Base-by-base conservation (phyloP, 768 basidiomycete species). In the Agaricus blazei region DNA sequence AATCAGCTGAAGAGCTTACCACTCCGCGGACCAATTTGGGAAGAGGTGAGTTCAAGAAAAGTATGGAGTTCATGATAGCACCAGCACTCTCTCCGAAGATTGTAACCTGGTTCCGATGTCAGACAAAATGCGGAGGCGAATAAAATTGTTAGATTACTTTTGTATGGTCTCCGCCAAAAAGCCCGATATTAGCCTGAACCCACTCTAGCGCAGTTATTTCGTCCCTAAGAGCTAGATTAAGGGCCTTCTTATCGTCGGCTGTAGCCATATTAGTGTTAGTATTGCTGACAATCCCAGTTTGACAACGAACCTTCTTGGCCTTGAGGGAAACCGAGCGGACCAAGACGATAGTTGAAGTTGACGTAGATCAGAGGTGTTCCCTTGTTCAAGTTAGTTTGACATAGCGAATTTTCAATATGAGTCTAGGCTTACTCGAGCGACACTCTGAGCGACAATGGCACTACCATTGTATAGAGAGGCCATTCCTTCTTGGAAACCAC, bases 151-250 rank as follows among this genome's bases (percentile, higher is more conserved):
- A 41, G 23, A 37, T 36, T 29, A 66, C 69, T 60, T 68, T 68
- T 23, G 41, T 43, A 47, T 71, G 71, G 57, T 79, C 81, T 11
- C 84, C 85, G 9, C 87, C 85, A 58, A 87, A 88, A 0, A 65
- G 65, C 15, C 60, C 70, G 44, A 87, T 84, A 59, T 88, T 80
- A 19, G 72, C 65, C 59, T 86, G 81, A 0, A 87, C 75, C 86
- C 79, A 83, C 58, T 72, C 60, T 14, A 81, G 63, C 0, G 78
- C 80, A 29, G 70, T 56, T 15, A 73, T 59, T 59, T 78, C 73
- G 57, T 83, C 80, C 28, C 68, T 70, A 26, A 82, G 66, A 1
- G 72, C 80, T 28, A 81, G 67, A 59, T 80, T 80, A 9, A 78
- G 67, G 0, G 72, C 71, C 8, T 68, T 69, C 2, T 65, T 64